Evolutionary conservation across 768 basidiomycete genomes (phyloP), one percentile per base, ranked within the genome.

Genomic region (Pulveroboletus sp.): DNA sequence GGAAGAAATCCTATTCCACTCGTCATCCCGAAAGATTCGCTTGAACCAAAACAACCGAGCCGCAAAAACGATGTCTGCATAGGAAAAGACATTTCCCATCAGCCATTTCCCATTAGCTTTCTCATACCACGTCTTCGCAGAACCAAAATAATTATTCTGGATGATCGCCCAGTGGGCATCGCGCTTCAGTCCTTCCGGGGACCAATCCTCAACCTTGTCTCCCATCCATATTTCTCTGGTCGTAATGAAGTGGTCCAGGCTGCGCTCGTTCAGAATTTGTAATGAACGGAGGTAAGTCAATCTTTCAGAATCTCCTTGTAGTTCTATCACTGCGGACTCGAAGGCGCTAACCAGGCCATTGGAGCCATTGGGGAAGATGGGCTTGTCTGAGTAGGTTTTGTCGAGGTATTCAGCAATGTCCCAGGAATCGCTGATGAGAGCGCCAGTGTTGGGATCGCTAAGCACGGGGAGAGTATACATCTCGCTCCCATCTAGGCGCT

Each of bases 121-220:
- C 24, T 55, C 68, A 17, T 64, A 63, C 55, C 57, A 63, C 22
- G 9, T 46, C 39, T 59, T 58, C 11, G 38, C 43, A 1, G 47
- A 47, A 23, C 38, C 26, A 39, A 47, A 46, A 6, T 16, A 53
- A 9, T 13, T n/a, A 39, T 56, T 54, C 53, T 68, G 57, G 0
- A 59, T 36, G 32, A 23, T 31, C n/a, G 14, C 39, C 67, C 59
- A 71, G 35, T 69, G 63, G 10, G 43, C 65, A 6, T 62, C 62
- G 14, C 68, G 57, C 41, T 50, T 60, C 11, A 71, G 68, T 5
- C 71, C 70, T 37, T 60, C 63, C 0, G 73, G 71, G 6, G 62
- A 61, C 27, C 76, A 52, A 27, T 75, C 68, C 22, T 76, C 74
- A 43, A 81, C 51, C 13, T 61, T 58, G 36, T 52, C 62, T 6